Conservation (phyloP, 345 rosid genomes). For the Eucalyptus melliodora region DNA sequence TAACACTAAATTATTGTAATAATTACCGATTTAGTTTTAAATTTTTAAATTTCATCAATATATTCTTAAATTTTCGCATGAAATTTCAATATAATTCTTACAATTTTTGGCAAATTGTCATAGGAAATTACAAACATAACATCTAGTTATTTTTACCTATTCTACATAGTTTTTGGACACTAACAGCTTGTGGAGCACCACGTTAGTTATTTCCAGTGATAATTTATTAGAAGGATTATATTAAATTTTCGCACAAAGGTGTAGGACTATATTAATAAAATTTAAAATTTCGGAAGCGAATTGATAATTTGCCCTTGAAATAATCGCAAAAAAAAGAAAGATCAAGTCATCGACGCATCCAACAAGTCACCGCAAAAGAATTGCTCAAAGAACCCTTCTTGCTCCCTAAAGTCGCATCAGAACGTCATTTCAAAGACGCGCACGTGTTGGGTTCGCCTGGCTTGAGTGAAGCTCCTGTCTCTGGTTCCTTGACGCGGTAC, state of each 20-base stretch:
- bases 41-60: not conserved
- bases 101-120: not conserved
- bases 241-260: not conserved
- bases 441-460: not conserved
- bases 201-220: accelerated
- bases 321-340: not conserved
- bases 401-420: not conserved
- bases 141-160: too few relatives aligned
- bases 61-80: not conserved
- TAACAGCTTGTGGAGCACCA: accelerated
- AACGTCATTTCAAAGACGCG: not conserved
- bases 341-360: not conserved
- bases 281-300: accelerated
- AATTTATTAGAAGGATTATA: not conserved
- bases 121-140: accelerated
- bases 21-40: not conserved
- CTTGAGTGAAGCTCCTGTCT: not conserved
- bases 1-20: not conserved
- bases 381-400: not conserved
- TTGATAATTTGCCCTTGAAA: not conserved
- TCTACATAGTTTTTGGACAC: too few relatives aligned
- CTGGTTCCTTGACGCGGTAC: not conserved
- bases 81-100: not conserved
- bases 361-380: not conserved
- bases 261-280: accelerated